Percentiles rank a stretch among this genome's conserved stretches.
These are phyloP conservation scores for Ampelocalamus luodianensis DNA, from an alignment of 176 grass and related monocot species.

Conservation along the genomic window DNA sequence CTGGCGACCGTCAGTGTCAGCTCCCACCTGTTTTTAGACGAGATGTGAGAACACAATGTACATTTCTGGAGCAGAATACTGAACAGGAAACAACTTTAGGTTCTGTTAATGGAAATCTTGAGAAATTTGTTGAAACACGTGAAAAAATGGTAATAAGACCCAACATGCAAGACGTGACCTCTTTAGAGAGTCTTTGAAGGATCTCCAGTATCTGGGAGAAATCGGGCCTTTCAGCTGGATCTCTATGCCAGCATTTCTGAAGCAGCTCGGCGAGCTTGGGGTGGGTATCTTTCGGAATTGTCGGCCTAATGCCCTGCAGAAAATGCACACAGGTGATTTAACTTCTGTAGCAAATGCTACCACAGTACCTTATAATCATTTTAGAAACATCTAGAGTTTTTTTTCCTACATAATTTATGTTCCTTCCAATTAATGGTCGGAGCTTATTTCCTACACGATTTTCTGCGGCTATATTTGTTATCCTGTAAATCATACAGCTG, in stretches of 20 bases:
- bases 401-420: too few relatives aligned
- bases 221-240: conserved; percentile 61
- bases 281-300: conserved; percentile 68
- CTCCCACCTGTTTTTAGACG: conserved; percentile 46
- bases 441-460: neutral
- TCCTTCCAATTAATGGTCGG: neutral
- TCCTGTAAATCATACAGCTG: neutral
- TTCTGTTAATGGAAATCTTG: neutral
- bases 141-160: neutral
- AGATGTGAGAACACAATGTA: neutral
- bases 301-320: conserved; percentile 69
- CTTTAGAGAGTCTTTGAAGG: conserved; percentile 67
- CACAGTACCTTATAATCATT: neutral
- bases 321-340: neutral
- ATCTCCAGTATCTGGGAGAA: conserved; percentile 73
- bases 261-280: conserved; percentile 66
- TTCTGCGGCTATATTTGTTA: neutral
- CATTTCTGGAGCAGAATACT: neutral
- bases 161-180: conserved; percentile 46
- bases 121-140: neutral
- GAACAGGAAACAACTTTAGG: neutral
- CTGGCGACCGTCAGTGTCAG: conserved; percentile 33
- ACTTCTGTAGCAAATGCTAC: neutral
- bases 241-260: conserved; percentile 75
- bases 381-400: neutral